Base-by-base conservation (phyloP, 257 asterid genomes). In the Mentha longifolia region DNA sequence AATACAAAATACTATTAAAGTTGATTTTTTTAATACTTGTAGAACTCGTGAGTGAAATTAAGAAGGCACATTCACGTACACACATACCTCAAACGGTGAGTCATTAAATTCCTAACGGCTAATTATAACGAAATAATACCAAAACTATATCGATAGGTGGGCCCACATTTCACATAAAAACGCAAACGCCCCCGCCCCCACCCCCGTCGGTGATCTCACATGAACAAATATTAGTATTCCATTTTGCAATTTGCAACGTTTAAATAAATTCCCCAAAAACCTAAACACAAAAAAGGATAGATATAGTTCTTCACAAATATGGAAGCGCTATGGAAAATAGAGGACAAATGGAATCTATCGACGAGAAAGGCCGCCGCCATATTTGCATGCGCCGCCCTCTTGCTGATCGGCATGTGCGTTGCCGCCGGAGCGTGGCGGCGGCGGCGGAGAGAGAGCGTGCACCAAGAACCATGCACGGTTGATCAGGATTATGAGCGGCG, bases 271-370 rank as follows among this genome's bases (percentile, higher is more conserved):
- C 31, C 31, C 31, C 31, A 9, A 41, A 42, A 16, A 16, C 3
- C 20, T 6, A 49, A 58, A 14, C 2, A 0, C 1, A 14, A 14
- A 6, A 7, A 41, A 12, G 14, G 50, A 43, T 1, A 47, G 22
- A 49, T 3, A 50, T n/a, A n/a, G 2, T 11, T 6, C 37, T 10
- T 11, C 62, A 50, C 14, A 0, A 72, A 72, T 57, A 86, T 90
- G 96, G 92, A 91, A 52, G 78, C 87, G 28, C 19, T 85, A 20
- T 91, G 94, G 97, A 82, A 70, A 43, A 68, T 87, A 50, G 96
- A 91, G 75, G 96, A 86, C 65, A 79, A 78, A 64, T 82, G 83
- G 85, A 86, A 83, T 72, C 74, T 87, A 7, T 82, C 97, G 4
- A 89, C 89, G 0, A 69, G 64, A 43, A 87, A 77, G 79, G 86